Conservation (phyloP, 2,329 filamentous ascomycete genomes). For the Paracoccidioides lutzii region DNA sequence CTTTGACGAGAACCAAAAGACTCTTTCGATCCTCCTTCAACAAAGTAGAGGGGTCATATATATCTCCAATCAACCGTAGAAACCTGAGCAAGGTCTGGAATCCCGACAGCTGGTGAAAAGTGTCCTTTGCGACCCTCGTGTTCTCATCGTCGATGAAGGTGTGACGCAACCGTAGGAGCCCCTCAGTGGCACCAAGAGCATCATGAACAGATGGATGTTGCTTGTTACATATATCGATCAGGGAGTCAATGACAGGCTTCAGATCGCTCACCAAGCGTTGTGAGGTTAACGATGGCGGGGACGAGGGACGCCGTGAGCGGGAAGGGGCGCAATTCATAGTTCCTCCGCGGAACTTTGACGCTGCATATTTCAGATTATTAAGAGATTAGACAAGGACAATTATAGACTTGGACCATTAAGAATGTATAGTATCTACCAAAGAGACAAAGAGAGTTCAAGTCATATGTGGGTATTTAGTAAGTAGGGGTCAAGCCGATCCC, state of each 20-base stretch:
- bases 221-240: constrained; percentile 22
- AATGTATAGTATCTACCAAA: not conserved
- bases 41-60: constrained; percentile 53
- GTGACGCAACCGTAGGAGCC: constrained; percentile 55
- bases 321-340: constrained; percentile 9
- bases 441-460: not conserved
- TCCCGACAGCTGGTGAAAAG: constrained; percentile 67
- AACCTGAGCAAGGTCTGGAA: constrained; percentile 62
- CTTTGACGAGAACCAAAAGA: constrained; percentile 54
- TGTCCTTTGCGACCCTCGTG: constrained; percentile 52
- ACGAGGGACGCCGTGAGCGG: constrained; percentile 8
- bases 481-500: constrained; percentile 16
- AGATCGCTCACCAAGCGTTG: constrained; percentile 27
- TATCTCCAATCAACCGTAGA: constrained; percentile 58
- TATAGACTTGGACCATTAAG: not conserved
- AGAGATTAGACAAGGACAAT: not conserved
- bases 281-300: constrained; percentile 13
- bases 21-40: constrained; percentile 49
- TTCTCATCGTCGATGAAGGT: constrained; percentile 42
- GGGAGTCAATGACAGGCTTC: constrained; percentile 25
- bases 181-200: constrained; percentile 37
- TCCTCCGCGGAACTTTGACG: constrained; percentile 11
- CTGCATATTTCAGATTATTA: constrained; percentile 13
- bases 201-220: constrained; percentile 21
- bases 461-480: not conserved